phyloP scores from a whole-genome alignment of 345 rosid species.

The Eucalyptus globulus region DNA sequence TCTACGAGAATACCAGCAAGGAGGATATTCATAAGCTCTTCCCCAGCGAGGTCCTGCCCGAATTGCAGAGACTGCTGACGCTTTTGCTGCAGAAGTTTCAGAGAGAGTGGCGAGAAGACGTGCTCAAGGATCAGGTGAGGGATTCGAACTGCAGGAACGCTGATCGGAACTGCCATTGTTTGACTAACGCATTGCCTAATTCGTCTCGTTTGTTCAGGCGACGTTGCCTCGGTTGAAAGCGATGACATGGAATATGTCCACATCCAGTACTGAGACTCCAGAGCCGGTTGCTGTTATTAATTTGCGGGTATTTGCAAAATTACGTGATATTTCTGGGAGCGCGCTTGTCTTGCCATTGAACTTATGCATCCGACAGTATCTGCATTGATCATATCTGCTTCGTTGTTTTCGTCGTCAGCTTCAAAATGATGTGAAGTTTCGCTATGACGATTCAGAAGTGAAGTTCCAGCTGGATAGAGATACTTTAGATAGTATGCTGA shows the following conservation, averaged over 20 bases:
- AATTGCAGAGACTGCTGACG: constrained; percentile 40
- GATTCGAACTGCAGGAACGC: neutral
- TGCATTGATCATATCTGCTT: neutral
- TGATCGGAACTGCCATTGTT: neutral
- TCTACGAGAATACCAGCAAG: constrained; percentile 27
- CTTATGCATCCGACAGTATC: neutral
- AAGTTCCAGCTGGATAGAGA: constrained; percentile 35
- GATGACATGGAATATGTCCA: constrained; percentile 44
- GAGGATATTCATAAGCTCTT: constrained; percentile 46
- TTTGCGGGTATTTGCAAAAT: constrained; percentile 21
- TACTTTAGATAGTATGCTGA: constrained; percentile 22
- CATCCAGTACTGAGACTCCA: constrained; percentile 4
- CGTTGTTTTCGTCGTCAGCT: constrained; percentile 11
- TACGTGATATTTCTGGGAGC: neutral
- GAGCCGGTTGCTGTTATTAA: constrained; percentile 38
- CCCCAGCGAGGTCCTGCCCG: constrained; percentile 50
- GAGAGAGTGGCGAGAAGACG: constrained; percentile 46
- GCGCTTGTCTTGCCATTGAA: neutral
- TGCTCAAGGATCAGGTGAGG: constrained; percentile 34
- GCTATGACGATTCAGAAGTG: constrained; percentile 25
- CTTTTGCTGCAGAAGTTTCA: constrained; percentile 52
- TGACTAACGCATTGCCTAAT: neutral
- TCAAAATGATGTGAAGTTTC: constrained; percentile 28
- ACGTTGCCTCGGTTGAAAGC: constrained; percentile 36
- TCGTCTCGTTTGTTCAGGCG: constrained; percentile 9